Base-by-base conservation (phyloP, 352 stramenopile genomes). In the Globisporangium solare region DNA sequence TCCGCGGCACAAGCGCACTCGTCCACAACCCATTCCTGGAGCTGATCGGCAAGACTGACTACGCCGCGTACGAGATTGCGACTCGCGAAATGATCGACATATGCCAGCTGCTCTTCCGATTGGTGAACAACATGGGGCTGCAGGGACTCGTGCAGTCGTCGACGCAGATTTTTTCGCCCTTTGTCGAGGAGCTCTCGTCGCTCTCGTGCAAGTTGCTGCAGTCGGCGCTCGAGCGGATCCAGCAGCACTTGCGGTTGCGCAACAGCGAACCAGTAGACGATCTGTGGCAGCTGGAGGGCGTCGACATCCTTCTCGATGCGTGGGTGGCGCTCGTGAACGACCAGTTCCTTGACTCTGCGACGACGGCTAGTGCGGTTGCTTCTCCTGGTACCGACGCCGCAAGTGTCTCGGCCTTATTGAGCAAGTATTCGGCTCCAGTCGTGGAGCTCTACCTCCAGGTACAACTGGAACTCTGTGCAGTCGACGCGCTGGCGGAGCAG, bases 81-180 rank as follows among this genome's bases (percentile, higher is more conserved):
- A 90, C 82, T 18, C 76, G 75, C 15, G 85, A 94, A 49, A 65
- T 93, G 66, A 92, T 94, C 31, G 85, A 94, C 47, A 83, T 88
- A 51, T 93, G 85, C 40, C 85, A 92, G 48, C 56, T 94, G 21
- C 64, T 89, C 24, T 90, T 87, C 55, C 79, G 85, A 1, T 63
- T 94, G 35, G 76, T 89, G 18, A 88, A 74, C 57, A 94, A 92
- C 56, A 71, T 92, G 51, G 83, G 81, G 0, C 60, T 92, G 6
- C 66, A 83, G 21, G 67, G 64, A 14, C 69, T 89, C 3, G 50
- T 83, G 32, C 58, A 76, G n/a, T 64, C 67, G 12, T 63, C 59
- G 27, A 48, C 69, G 0, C 64, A 79, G 24, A 66, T 94, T 10
- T 79, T 88, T n/a, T 61, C 66, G 35, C 63, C 66, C 0, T 76